These are phyloP conservation scores for Spathaspora arborariae DNA, from an alignment of 805 yeast species.

Conservation along the genomic window DNA sequence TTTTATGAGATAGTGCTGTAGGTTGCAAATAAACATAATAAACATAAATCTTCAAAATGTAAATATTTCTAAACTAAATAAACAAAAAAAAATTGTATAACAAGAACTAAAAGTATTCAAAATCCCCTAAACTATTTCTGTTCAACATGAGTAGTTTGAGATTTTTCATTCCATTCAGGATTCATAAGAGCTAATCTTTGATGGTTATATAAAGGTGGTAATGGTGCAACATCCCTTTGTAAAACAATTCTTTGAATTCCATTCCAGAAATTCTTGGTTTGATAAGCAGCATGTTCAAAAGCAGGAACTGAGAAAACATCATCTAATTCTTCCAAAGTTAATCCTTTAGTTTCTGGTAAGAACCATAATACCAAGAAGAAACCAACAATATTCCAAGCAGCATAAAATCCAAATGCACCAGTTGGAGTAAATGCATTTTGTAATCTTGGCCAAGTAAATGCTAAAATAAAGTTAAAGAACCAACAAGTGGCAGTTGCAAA, in stretches of 20 bases:
- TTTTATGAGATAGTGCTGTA: slow-evolving; percentile 48
- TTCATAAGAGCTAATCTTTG: slow-evolving; percentile 60
- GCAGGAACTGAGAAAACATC: slow-evolving; percentile 65
- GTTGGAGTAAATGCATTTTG: slow-evolving; percentile 63
- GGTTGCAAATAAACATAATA: background rate
- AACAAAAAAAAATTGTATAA: background rate
- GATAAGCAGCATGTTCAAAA: slow-evolving; percentile 48
- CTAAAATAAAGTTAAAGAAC: slow-evolving; percentile 67
- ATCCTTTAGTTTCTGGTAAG: slow-evolving; percentile 63
- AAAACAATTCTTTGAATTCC: slow-evolving; percentile 46
- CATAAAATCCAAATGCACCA: slow-evolving; percentile 88
- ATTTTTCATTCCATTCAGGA: slow-evolving; percentile 60
- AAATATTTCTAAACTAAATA: background rate
- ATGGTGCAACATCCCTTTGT: slow-evolving; percentile 39
- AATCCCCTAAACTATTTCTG: slow-evolving; percentile 6
- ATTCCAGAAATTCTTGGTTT: slow-evolving; percentile 31
- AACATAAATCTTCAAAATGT: background rate
- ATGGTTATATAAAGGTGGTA: slow-evolving; percentile 54
- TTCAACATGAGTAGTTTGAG: slow-evolving; percentile 52
- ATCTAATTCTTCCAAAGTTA: slow-evolving; percentile 74
- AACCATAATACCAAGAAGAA: slow-evolving; percentile 68
- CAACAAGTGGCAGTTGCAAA: slow-evolving; percentile 72
- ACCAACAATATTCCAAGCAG: slow-evolving; percentile 76
- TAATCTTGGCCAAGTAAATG: slow-evolving; percentile 79
- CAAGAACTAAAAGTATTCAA: slow-evolving; percentile 1